Evolutionary conservation across 306 rosid species (phyloP).

Genomic region (Gillenia trifoliata): DNA sequence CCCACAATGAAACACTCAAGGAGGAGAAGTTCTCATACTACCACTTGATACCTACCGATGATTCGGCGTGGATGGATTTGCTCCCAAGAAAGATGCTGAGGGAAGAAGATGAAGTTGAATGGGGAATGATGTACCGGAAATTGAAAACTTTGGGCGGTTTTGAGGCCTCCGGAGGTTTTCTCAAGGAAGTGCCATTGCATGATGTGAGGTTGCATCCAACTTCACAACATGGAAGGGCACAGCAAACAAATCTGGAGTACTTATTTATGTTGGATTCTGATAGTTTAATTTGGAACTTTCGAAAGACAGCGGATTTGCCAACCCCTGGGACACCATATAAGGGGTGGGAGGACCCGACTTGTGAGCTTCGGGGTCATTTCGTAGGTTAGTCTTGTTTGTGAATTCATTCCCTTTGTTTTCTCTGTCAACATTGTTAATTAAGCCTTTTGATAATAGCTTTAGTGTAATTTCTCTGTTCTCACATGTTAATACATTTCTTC

Average conservation of each 20-base stretch:
- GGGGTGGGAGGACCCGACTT: constrained; percentile 54
- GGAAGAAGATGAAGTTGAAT: constrained; percentile 42
- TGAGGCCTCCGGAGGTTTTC: constrained; percentile 38
- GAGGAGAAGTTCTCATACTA: constrained; percentile 47
- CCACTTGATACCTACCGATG: constrained; percentile 76
- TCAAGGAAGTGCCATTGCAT: constrained; percentile 60
- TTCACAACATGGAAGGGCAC: constrained; percentile 54
- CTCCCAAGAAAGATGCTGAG: constrained; percentile 52
- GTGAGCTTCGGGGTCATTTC: constrained; percentile 88
- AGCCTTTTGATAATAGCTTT: background rate
- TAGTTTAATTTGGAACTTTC: constrained; percentile 71
- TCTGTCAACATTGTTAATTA: background rate
- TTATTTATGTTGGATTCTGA: constrained; percentile 72
- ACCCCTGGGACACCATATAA: constrained; percentile 60
- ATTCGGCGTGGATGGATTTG: constrained; percentile 60
- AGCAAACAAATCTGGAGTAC: constrained; percentile 73
- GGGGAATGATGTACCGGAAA: constrained; percentile 58
- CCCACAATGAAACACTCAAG: constrained; percentile 58
- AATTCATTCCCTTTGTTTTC: background rate
- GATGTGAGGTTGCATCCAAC: constrained; percentile 54
- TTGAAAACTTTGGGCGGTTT: constrained; percentile 37
- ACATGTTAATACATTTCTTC: background rate
- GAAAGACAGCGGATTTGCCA: constrained; percentile 66
- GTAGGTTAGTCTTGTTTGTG: constrained; percentile 46
- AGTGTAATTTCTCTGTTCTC: background rate